Base-by-base conservation (phyloP, 768 basidiomycete species). In the Hortiboletus campestris region DNA sequence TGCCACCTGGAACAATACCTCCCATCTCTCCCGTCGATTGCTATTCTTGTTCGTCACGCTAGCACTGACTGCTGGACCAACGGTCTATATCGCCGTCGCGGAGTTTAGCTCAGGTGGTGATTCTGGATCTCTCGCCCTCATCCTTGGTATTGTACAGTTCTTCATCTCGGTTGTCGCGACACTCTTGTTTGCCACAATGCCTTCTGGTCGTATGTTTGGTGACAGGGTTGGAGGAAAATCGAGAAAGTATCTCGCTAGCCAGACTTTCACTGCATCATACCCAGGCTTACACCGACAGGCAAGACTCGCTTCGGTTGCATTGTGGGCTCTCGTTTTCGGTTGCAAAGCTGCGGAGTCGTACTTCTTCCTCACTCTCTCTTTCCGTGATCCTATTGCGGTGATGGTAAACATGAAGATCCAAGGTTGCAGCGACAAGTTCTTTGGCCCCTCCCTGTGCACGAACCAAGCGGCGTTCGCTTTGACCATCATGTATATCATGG, bases 401-500 rank as follows among this genome's bases (percentile, higher is more conserved):
- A 97, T 99, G 95, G 91, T 91, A 28, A 86, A 87, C 58, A 98
- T 98, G 97, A 90, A 91, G 76, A 82, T 98, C 39, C 93, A 94
- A 74, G 86, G 84, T 14, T 99, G 97, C 74, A 78, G 65, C 48
- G 94, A 97, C 78, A 88, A 84, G 71, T 85, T 83, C 72, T 94
- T 98, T 58, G 95, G 94, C 16, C 78, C 80, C 63, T 79, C 77
- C 10, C 82, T 99, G 16, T 99, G 97, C 75, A 76, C 78, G 46
- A 95, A 98, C 70, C 97, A 99, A 63, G 91, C 94, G 2, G 91
- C 91, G 4, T 98, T 98, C 74, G 89, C 96, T 10, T 74, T 99
- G 68, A 85, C 97, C 52, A 89, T 98, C 78, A 99, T 98, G 96
- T 98, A 94, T 70, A 77, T 97, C 78, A 98, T 98, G 96, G 97